These are phyloP conservation scores for Andrographis paniculata DNA, from an alignment of 305 asterid genomes.

Conservation along the genomic window DNA sequence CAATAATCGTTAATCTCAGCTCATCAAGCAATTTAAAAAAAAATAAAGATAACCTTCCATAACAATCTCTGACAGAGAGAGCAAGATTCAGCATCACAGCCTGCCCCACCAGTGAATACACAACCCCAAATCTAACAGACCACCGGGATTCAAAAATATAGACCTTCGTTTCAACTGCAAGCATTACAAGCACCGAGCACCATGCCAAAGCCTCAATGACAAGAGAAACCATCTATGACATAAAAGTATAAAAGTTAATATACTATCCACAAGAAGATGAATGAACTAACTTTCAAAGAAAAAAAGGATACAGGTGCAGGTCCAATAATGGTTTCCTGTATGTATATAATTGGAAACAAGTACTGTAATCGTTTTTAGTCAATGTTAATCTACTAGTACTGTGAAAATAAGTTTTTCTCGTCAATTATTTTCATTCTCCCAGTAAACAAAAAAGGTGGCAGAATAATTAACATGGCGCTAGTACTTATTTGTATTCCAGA, in stretches of 20 bases:
- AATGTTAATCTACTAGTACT: not conserved
- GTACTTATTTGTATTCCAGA: no score
- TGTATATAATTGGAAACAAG: not conserved
- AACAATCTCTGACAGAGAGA: constrained; percentile 45
- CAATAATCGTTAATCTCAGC: not conserved
- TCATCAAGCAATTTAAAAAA: not conserved
- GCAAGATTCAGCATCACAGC: constrained; percentile 70
- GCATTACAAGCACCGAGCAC: constrained; percentile 70
- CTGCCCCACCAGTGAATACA: constrained; percentile 71
- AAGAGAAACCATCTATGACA: constrained; percentile 51
- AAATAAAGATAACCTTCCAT: constrained; percentile 50
- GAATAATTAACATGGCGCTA: no score
- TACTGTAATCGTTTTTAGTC: not conserved
- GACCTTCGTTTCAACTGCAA: constrained; percentile 55
- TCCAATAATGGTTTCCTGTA: not conserved
- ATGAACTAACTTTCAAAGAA: constrained; percentile 8
- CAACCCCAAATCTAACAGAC: constrained; percentile 75
- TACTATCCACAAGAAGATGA: not conserved
- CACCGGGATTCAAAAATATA: constrained; percentile 75
- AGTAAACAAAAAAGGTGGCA: not conserved
- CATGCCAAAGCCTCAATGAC: constrained; percentile 67
- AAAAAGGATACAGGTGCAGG: not conserved
- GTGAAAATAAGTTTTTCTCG: not conserved
- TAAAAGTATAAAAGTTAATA: constrained; percentile 9
- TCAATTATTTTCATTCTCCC: not conserved